phyloP scores from a whole-genome alignment of 2,329 filamentous ascomycete species.

The Diaporthe vaccinii region DNA sequence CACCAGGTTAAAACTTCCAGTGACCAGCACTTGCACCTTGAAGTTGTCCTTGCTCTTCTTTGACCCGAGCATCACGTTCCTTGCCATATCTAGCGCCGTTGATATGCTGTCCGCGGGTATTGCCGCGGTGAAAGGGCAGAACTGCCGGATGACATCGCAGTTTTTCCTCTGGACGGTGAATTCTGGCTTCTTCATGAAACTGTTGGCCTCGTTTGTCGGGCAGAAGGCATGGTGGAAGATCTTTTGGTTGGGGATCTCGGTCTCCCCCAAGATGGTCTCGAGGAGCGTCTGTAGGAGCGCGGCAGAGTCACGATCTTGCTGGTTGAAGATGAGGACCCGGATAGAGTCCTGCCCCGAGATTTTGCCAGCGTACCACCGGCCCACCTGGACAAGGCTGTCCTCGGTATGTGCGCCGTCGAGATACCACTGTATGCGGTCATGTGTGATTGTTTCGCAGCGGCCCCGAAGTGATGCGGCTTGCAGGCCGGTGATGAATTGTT shows the following conservation, averaged over 20 bases:
- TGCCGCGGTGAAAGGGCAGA: slow-evolving; percentile 34
- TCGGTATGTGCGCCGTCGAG: slow-evolving; percentile 91
- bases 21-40: slow-evolving; percentile 59
- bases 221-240: slow-evolving; percentile 38
- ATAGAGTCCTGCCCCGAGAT: slow-evolving; percentile 51
- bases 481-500: slow-evolving; percentile 74
- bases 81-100: slow-evolving; percentile 36
- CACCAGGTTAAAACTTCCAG: slow-evolving; percentile 74
- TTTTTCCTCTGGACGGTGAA: slow-evolving; percentile 38
- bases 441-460: slow-evolving; percentile 76
- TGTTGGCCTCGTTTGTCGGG: slow-evolving; percentile 36
- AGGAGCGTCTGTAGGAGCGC: slow-evolving; percentile 75
- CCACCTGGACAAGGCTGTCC: slow-evolving; percentile 84
- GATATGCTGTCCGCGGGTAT: slow-evolving; percentile 34
- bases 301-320: slow-evolving; percentile 84
- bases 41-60: slow-evolving; percentile 37
- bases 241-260: slow-evolving; percentile 50
- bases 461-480: slow-evolving; percentile 78
- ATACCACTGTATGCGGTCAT: slow-evolving; percentile 75
- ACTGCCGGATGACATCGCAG: slow-evolving; percentile 37
- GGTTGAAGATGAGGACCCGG: slow-evolving; percentile 85
- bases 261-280: slow-evolving; percentile 61
- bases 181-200: slow-evolving; percentile 33
- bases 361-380: slow-evolving; percentile 78
- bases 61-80: slow-evolving; percentile 21